phyloP scores from a whole-genome alignment of 768 basidiomycete species.

The Trametes gibbosa region DNA sequence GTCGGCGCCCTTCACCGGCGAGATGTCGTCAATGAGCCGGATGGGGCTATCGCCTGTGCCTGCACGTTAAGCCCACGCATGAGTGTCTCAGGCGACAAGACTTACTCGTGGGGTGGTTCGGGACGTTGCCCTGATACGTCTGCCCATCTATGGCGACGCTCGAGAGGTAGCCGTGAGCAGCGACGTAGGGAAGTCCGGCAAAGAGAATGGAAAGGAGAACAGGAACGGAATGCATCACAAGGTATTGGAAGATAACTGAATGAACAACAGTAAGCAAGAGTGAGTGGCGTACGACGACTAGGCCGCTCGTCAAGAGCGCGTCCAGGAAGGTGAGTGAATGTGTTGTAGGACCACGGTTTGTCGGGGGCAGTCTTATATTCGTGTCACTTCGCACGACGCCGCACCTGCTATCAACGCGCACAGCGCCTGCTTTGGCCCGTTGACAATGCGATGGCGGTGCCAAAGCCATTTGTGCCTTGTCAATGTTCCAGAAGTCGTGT shows the following conservation, averaged over 20 bases:
- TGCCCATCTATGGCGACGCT: conserved; percentile 43
- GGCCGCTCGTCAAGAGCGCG: conserved; percentile 21
- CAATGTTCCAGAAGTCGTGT: background rate
- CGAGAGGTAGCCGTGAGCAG: conserved; percentile 45
- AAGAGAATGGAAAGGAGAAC: conserved; percentile 18
- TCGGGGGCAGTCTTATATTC: background rate
- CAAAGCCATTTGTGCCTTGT: background rate
- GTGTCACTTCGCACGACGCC: background rate
- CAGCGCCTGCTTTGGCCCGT: background rate
- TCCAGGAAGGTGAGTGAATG: background rate
- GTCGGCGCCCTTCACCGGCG: conserved; percentile 52
- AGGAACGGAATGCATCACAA: background rate
- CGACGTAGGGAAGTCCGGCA: conserved; percentile 26
- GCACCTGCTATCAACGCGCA: too few species aligned
- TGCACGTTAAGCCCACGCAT: background rate
- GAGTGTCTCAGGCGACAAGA: background rate
- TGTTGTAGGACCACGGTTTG: background rate
- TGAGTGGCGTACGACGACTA: conserved; percentile 5
- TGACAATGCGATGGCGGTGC: background rate
- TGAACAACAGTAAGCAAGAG: background rate
- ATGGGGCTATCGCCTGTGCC: conserved; percentile 27
- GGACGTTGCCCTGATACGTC: conserved; percentile 40
- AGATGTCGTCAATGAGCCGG: conserved; percentile 39
- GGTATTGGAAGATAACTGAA: background rate
- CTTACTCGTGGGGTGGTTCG: conserved; percentile 35